Conservation (phyloP, 768 basidiomycete genomes). For the Leccinum rimulosum region DNA sequence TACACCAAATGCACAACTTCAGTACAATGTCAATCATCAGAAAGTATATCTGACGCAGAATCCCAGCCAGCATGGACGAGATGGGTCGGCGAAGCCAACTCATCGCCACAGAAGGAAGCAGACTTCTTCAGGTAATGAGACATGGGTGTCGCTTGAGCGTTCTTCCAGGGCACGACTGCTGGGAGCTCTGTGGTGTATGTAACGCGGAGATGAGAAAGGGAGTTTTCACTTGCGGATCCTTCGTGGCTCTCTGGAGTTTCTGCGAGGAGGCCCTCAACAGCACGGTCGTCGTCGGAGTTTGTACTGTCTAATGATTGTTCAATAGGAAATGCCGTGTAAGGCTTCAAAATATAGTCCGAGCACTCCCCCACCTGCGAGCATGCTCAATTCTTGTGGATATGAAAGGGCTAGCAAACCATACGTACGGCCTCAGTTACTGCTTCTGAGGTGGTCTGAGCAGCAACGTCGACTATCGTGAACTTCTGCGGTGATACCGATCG, state of each 20-base stretch:
- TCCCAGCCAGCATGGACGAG: conserved; percentile 60
- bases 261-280: conserved; percentile 32
- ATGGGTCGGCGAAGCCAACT: conserved; percentile 44
- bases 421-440: conserved; percentile 30
- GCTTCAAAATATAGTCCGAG: conserved; percentile 25
- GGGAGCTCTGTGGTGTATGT: conserved; percentile 35
- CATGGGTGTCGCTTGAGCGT: conserved; percentile 33
- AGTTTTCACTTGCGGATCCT: conserved; percentile 30
- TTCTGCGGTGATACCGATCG: conserved; percentile 36
- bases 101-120: conserved; percentile 38
- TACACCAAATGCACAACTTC: conserved; percentile 15
- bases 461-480: conserved; percentile 19
- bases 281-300: conserved; percentile 37
- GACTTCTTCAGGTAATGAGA: conserved; percentile 39
- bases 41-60: conserved; percentile 43
- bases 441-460: conserved; percentile 25
- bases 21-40: conserved; percentile 25
- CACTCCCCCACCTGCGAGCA: conserved; percentile 30
- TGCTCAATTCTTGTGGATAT: conserved; percentile 28
- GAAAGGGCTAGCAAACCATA: conserved; percentile 28
- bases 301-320: conserved; percentile 33
- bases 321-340: conserved; percentile 26
- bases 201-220: conserved; percentile 36
- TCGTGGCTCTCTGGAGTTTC: conserved; percentile 32
- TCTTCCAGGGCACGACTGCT: conserved; percentile 34